Evolutionary conservation across 225 moss, liverwort and hornwort genomes (phyloP).

Genomic region (Asterella californica): DNA sequence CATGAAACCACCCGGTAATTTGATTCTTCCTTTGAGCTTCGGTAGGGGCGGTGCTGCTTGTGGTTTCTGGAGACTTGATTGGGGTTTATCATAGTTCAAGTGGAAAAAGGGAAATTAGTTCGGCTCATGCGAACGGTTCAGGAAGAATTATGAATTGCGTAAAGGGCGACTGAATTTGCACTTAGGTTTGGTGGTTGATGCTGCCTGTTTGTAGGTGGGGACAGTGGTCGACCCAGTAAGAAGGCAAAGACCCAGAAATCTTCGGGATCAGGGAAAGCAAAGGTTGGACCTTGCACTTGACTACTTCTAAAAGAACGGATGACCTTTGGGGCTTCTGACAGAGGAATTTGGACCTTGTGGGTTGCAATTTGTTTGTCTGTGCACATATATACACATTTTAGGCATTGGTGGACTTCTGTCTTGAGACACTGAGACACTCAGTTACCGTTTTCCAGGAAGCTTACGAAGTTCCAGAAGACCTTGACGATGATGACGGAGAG

Average conservation of each 20-base stretch:
- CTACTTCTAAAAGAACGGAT: background rate
- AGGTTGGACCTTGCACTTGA: slow-evolving; percentile 1
- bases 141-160: background rate
- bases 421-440: background rate
- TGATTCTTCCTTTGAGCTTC: background rate
- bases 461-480: slow-evolving; percentile 29
- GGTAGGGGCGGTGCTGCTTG: background rate
- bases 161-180: background rate
- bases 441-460: slow-evolving; percentile 4
- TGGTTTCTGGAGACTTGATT: background rate
- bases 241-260: slow-evolving; percentile 24
- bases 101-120: background rate
- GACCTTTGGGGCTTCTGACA: background rate
- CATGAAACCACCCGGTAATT: slow-evolving; percentile 5
- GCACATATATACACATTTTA: no score
- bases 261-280: slow-evolving; percentile 24
- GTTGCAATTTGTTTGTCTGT: no score
- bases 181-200: no score
- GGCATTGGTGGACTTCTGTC: background rate
- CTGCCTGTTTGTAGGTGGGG: slow-evolving; percentile 10
- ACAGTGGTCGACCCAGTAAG: slow-evolving; percentile 28
- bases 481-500: slow-evolving; percentile 35
- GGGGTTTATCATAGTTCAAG: no score
- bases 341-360: background rate
- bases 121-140: background rate